Evolutionary conservation across 768 basidiomycete species (phyloP).

Genomic region (Collybia sp.): DNA sequence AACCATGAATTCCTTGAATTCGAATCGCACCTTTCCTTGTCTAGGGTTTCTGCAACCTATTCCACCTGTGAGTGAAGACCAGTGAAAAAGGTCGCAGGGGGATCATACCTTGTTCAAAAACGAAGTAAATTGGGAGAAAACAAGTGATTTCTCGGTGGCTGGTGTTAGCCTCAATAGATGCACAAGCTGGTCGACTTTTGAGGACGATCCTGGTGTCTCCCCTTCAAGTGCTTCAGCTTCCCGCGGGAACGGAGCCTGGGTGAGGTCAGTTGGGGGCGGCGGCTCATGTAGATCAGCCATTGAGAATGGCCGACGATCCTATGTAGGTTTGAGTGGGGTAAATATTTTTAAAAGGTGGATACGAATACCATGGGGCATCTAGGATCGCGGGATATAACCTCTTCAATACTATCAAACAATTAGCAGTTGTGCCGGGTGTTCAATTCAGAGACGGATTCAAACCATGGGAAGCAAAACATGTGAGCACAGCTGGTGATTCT

Average conservation of each 20-base stretch:
- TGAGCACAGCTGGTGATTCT: slow-evolving; percentile 75
- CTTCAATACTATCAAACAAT: slow-evolving; percentile 47
- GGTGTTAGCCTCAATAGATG: slow-evolving; percentile 70
- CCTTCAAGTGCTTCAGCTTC: slow-evolving; percentile 34
- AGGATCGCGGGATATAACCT: slow-evolving; percentile 65
- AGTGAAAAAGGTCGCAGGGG: not conserved
- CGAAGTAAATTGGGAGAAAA: slow-evolving; percentile 88
- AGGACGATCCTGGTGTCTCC: slow-evolving; percentile 57
- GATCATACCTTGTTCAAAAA: slow-evolving; percentile 70
- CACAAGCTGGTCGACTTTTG: slow-evolving; percentile 81
- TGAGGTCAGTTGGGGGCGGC: slow-evolving; percentile 61
- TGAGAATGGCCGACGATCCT: slow-evolving; percentile 69
- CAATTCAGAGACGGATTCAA: slow-evolving; percentile 10
- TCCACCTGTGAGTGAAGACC: not conserved
- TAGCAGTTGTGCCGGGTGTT: not conserved
- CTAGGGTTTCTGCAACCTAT: slow-evolving; percentile 67
- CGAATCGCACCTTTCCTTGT: slow-evolving; percentile 51
- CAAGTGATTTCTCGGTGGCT: slow-evolving; percentile 69
- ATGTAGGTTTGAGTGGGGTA: slow-evolving; percentile 4
- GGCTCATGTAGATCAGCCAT: slow-evolving; percentile 57
- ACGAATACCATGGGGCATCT: slow-evolving; percentile 73
- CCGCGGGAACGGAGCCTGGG: slow-evolving; percentile 47
- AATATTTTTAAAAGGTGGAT: not conserved
- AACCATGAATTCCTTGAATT: not conserved
- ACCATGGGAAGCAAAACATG: slow-evolving; percentile 71